These are phyloP conservation scores for Botrytis tulipae DNA, from an alignment of 2,329 filamentous ascomycete genomes.

Conservation along the genomic window DNA sequence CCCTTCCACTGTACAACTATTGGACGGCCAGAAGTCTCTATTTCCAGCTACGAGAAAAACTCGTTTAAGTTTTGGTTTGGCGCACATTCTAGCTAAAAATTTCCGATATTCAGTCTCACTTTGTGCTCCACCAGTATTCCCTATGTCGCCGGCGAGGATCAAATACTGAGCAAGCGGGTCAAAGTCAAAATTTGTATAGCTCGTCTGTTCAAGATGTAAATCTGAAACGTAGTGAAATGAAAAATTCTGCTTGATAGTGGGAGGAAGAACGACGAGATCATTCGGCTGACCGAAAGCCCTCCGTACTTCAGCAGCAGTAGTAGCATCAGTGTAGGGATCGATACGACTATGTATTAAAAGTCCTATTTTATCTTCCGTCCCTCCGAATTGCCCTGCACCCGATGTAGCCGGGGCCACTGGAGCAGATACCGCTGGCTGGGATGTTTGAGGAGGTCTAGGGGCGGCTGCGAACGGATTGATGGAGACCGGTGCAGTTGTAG, in stretches of 20 bases:
- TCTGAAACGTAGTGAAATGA: slow-evolving; percentile 13
- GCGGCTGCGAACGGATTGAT: not conserved
- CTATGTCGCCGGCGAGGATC: slow-evolving; percentile 1
- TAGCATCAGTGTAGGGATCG: not conserved
- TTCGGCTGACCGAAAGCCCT: not conserved
- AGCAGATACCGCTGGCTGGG: not conserved
- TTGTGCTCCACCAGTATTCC: not conserved
- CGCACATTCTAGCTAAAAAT: slow-evolving; percentile 9
- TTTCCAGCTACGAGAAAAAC: slow-evolving; percentile 12
- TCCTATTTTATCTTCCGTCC: not conserved
- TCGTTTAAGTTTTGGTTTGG: not conserved
- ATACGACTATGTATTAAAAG: not conserved
- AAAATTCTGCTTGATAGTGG: not conserved
- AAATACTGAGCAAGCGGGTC: not conserved
- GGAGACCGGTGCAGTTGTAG: not conserved
- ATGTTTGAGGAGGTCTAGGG: not conserved
- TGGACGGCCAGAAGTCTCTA: not conserved
- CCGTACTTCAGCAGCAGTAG: not conserved
- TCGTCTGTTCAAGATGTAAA: slow-evolving; percentile 12
- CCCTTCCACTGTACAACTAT: not conserved
- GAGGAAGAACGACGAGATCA: not conserved
- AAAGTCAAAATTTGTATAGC: not conserved
- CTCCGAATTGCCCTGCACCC: not conserved
- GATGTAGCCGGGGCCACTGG: not conserved
- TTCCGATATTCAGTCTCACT: not conserved